Evolutionary conservation across 495 filamentous ascomycete species (phyloP).

Genomic region (Astrothelium subdiscretum): DNA sequence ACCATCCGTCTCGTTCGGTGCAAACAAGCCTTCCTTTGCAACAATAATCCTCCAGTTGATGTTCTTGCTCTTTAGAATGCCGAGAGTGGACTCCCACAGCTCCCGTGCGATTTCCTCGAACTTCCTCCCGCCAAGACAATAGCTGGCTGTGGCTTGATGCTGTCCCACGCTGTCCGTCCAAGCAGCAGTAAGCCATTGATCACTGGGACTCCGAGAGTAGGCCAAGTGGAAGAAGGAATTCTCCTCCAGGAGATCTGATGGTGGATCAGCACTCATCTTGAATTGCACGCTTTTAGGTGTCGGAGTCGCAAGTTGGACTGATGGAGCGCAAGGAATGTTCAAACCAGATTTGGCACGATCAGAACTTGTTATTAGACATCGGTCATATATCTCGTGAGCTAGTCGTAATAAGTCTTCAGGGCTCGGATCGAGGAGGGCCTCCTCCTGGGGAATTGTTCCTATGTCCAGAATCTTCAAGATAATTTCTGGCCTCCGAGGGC

Average conservation of each 20-base stretch:
- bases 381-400: slow-evolving; percentile 77
- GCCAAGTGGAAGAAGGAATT: slow-evolving; percentile 78
- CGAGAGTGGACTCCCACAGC: slow-evolving; percentile 50
- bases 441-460: slow-evolving; percentile 53
- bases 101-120: slow-evolving; percentile 60
- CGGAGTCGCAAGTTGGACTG: slow-evolving; percentile 62
- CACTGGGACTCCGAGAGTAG: slow-evolving; percentile 69
- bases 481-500: slow-evolving; percentile 37
- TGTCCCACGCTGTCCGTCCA: slow-evolving; percentile 82
- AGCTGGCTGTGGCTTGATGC: slow-evolving; percentile 66
- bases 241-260: slow-evolving; percentile 66
- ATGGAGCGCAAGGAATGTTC: slow-evolving; percentile 44
- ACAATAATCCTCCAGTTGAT: slow-evolving; percentile 10
- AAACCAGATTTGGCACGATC: slow-evolving; percentile 32
- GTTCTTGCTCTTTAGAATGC: slow-evolving; percentile 2
- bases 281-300: slow-evolving; percentile 68
- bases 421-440: slow-evolving; percentile 53
- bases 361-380: slow-evolving; percentile 47
- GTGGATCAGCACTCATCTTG: slow-evolving; percentile 54
- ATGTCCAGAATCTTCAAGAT: slow-evolving; percentile 75
- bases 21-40: background rate
- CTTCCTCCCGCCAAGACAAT: slow-evolving; percentile 43
- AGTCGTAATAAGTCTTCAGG: slow-evolving; percentile 56
- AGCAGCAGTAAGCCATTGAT: slow-evolving; percentile 78
- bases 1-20: slow-evolving; percentile 44